Conservation (phyloP, 2,329 filamentous ascomycete genomes). For the Arachnopeziza araneosa region DNA sequence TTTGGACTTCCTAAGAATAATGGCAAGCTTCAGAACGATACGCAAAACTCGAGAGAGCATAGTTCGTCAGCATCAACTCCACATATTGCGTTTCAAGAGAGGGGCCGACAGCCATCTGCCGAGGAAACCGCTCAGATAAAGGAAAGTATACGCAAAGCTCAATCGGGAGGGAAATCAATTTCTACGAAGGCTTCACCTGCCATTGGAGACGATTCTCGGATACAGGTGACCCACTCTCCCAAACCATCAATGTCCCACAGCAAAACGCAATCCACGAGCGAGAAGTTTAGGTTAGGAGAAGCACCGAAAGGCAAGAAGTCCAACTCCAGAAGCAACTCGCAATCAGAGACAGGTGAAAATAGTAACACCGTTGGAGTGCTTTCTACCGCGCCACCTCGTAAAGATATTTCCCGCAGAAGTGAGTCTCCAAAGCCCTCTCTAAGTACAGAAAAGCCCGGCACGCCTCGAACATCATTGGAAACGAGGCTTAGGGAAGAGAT, state of each 20-base stretch:
- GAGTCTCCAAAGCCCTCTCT: conserved; percentile 24
- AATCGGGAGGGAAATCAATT: conserved; percentile 19
- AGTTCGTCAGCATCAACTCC: conserved; percentile 60
- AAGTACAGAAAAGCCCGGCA: conserved; percentile 34
- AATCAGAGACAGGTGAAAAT: conserved; percentile 33
- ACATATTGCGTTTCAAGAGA: conserved; percentile 91
- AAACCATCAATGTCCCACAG: conserved; percentile 28
- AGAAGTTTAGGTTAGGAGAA: conserved; percentile 76
- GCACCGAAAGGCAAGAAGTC: conserved; percentile 61
- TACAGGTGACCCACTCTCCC: conserved; percentile 25
- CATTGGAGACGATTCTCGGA: conserved; percentile 24
- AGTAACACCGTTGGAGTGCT: conserved; percentile 30
- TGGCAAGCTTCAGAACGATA: conserved; percentile 35
- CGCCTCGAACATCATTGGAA: conserved; percentile 53
- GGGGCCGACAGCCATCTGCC: conserved; percentile 60
- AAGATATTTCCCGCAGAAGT: conserved; percentile 17
- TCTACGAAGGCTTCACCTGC: conserved; percentile 22
- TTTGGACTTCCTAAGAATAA: conserved; percentile 44
- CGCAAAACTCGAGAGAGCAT: conserved; percentile 30
- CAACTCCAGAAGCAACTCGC: conserved; percentile 31
- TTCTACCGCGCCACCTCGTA: conserved; percentile 18
- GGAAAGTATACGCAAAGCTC: conserved; percentile 40
- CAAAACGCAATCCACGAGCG: conserved; percentile 34
- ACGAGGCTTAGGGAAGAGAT: conserved; percentile 50
- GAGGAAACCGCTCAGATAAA: conserved; percentile 47